A percentile compares a stretch with the other conserved stretches of the same genome.
phyloP scores from a whole-genome alignment of 345 rosid species.

The Salix dunnii region DNA sequence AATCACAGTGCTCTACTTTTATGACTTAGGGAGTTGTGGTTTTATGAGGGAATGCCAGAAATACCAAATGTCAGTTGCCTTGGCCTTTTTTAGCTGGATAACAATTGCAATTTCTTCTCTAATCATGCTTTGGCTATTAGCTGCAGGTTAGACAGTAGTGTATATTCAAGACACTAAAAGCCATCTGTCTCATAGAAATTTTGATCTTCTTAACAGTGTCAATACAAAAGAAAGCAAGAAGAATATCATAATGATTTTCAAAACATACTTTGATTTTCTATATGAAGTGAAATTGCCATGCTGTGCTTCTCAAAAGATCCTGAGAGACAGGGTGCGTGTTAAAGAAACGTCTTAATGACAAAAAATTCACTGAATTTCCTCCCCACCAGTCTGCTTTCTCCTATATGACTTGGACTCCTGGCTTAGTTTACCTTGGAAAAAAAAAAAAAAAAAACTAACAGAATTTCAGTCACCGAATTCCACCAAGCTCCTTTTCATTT shows the following conservation, averaged over 20 bases:
- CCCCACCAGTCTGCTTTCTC: neutral
- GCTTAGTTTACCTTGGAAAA: neutral
- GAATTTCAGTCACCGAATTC: neutral
- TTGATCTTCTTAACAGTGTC: slow-evolving; percentile 12
- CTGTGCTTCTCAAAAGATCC: neutral
- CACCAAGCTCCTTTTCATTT: neutral
- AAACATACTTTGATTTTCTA: neutral
- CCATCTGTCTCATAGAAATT: slow-evolving; percentile 5
- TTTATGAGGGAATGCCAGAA: slow-evolving; percentile 49
- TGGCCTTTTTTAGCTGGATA: slow-evolving; percentile 76
- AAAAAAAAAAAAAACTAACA: neutral
- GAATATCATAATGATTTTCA: neutral
- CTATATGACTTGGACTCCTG: neutral
- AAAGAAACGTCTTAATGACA: neutral
- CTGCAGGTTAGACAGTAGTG: slow-evolving; percentile 36
- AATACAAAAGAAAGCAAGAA: slow-evolving; percentile 16
- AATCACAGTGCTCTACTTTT: slow-evolving; percentile 49
- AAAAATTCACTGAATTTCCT: neutral
- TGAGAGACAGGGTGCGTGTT: neutral
- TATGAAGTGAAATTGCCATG: neutral
- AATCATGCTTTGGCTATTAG: slow-evolving; percentile 76
- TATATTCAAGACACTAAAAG: neutral
- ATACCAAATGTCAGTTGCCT: slow-evolving; percentile 61
- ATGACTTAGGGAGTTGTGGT: slow-evolving; percentile 50
- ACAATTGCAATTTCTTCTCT: slow-evolving; percentile 57